A percentile compares a stretch with the other conserved stretches of the same genome.
Evolutionary conservation across 176 grass and related monocot species (phyloP).

Genomic region (Lolium multiflorum): DNA sequence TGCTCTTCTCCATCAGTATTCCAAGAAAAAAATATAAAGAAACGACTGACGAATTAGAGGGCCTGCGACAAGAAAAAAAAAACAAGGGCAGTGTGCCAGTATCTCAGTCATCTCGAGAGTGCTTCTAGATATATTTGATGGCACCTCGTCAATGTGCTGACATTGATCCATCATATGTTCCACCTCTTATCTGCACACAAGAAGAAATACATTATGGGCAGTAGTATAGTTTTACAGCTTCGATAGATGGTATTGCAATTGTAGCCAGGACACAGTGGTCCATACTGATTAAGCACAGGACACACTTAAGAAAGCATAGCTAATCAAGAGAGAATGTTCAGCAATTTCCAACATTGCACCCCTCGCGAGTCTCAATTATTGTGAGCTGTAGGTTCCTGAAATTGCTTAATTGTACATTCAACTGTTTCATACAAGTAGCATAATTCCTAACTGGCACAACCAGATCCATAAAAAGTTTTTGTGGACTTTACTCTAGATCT

Average conservation of each 20-base stretch:
- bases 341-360: neutral
- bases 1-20: conserved; percentile 41
- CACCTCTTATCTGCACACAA: conserved; percentile 78
- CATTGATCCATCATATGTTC: conserved; percentile 65
- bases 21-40: conserved; percentile 38
- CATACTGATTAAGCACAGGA: conserved; percentile 6
- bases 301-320: neutral
- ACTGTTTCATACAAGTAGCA: neutral
- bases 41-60: conserved; percentile 46
- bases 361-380: neutral
- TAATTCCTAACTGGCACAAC: too few species aligned
- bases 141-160: neutral
- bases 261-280: neutral
- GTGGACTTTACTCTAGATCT: neutral
- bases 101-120: conserved; percentile 40
- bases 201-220: neutral
- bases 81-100: conserved; percentile 27
- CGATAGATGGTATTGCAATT: neutral
- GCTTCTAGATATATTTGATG: conserved; percentile 46
- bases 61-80: conserved; percentile 8
- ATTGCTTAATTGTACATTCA: neutral
- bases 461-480: neutral
- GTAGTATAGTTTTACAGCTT: neutral
- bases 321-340: conserved; percentile 10
- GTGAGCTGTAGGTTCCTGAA: neutral